Evolutionary conservation across 768 basidiomycete genomes (phyloP), one percentile per base, ranked within the genome.

Genomic region (Suillus occidentalis): DNA sequence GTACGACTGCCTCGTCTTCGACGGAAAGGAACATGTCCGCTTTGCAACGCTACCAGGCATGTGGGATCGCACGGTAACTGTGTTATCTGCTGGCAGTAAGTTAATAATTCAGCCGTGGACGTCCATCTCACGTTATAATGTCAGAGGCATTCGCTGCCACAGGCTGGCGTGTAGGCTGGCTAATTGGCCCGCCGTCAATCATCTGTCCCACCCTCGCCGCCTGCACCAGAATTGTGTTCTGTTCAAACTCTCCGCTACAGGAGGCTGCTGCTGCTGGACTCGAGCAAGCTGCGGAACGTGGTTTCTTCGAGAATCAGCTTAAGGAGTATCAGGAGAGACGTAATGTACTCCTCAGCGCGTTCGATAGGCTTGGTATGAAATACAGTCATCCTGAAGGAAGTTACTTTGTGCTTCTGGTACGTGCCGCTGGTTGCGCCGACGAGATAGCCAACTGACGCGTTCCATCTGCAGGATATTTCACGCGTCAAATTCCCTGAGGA

Each of bases 11-110:
- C 87, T 99, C 45, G 87, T 95, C 18, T 97, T 90, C 69, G 93
- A 95, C 70, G 87, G 84, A 42, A 89, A 90, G 71, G 89, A 97
- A 71, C 97, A 99, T 76, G 82, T 95, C 62, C 89, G 97, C 62
- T 91, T 99, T 70, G 96, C 97, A 4, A 93, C 82, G 42, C 83
- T 99, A n/a, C 96, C 95, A 6, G 94, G 95, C 25, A 97, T 99
- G 93, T 99, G 96, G 96, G 93, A 98, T 69, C 88, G 97, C 52
- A 99, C 97, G 0, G 89, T 99, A 50, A 98, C 97, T 8, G 93
- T 98, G 62, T 89, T 91, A 47, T 96, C 94, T n/a, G 96, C 93
- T 36, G 95, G 95, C 70, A 97, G 94, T 94, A 77, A 80, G 89
- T 77, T 6, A 20, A 61, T 25, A 40, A 42, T 39, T 45, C 31